These are phyloP conservation scores for Mortierella sp. DNA, from an alignment of 371 early-diverging fungal species.

Conservation along the genomic window DNA sequence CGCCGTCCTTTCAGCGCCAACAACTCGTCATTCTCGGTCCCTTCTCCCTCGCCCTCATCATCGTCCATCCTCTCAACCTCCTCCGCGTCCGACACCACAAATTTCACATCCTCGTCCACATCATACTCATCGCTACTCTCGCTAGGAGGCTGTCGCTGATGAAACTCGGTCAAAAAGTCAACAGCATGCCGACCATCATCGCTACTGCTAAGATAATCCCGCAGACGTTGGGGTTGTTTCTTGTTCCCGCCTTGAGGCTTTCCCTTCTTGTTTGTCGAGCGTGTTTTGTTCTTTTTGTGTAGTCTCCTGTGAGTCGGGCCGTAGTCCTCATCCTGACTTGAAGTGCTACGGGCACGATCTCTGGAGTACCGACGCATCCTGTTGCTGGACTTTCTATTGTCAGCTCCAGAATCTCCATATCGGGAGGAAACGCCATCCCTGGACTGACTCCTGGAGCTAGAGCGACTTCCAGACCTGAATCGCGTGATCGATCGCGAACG, in stretches of 20 bases:
- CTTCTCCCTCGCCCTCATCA: slow-evolving; percentile 24
- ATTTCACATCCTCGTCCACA: slow-evolving; percentile 49
- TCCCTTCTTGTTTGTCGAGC: slow-evolving; percentile 8
- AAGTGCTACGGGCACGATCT: slow-evolving; percentile 17
- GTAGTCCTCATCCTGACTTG: slow-evolving; percentile 42
- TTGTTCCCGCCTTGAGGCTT: slow-evolving; percentile 13
- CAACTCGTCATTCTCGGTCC: slow-evolving; percentile 22
- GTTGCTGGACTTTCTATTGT: slow-evolving; percentile 11
- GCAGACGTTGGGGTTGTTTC: slow-evolving; percentile 55
- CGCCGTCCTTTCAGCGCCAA: slow-evolving; percentile 9
- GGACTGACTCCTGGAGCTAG: slow-evolving; percentile 19
- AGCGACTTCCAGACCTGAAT: slow-evolving; percentile 19
- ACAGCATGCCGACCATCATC: slow-evolving; percentile 53
- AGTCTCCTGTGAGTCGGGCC: slow-evolving; percentile 14
- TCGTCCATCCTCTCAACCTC: slow-evolving; percentile 51
- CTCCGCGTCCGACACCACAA: slow-evolving; percentile 53
- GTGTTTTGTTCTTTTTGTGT: slow-evolving; percentile 21
- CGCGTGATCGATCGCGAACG: slow-evolving; percentile 17
- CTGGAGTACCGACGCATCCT: slow-evolving; percentile 16
- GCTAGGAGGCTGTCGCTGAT: slow-evolving; percentile 53
- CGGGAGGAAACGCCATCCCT: slow-evolving; percentile 18
- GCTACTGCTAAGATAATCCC: slow-evolving; percentile 64
- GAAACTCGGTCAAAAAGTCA: slow-evolving; percentile 63
- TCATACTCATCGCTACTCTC: slow-evolving; percentile 50
- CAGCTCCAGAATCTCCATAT: slow-evolving; percentile 30